Conservation (phyloP, 495 filamentous ascomycete species). For the Corynascus novoguineensis region DNA sequence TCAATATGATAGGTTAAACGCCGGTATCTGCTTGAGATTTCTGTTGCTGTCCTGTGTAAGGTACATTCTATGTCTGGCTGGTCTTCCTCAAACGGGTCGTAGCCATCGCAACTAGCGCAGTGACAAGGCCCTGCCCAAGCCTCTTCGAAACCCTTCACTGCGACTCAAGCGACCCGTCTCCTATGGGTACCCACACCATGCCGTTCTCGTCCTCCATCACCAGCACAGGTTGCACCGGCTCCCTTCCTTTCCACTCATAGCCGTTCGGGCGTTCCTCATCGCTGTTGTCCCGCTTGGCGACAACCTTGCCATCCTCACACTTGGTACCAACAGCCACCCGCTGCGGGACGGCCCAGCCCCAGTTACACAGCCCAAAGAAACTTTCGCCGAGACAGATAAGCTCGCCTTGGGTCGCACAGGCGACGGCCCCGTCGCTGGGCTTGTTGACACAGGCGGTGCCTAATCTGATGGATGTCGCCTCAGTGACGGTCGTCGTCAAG, state of each 20-base stretch:
- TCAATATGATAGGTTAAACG: too few species aligned
- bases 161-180: not conserved
- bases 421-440: not conserved
- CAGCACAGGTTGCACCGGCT: not conserved
- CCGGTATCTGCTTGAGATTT: too few species aligned
- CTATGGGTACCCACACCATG: not conserved
- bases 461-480: not conserved
- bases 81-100: too few species aligned
- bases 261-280: not conserved
- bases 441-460: not conserved
- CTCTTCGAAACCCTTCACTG: not conserved
- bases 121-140: too few species aligned
- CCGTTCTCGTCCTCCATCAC: not conserved
- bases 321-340: not conserved
- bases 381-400: slow-evolving; percentile 4
- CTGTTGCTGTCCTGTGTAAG: too few species aligned
- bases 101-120: too few species aligned
- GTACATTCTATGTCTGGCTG: too few species aligned
- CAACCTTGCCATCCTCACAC: slow-evolving; percentile 9
- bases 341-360: slow-evolving; percentile 3
- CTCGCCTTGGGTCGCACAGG: not conserved
- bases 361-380: slow-evolving; percentile 6
- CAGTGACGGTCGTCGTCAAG: not conserved
- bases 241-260: not conserved
- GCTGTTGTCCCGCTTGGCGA: not conserved